A percentile compares a stretch with the other conserved stretches of the same genome.
Evolutionary conservation across 2,329 filamentous ascomycete genomes (phyloP).

Genomic region (Pseudopithomyces maydicus): DNA sequence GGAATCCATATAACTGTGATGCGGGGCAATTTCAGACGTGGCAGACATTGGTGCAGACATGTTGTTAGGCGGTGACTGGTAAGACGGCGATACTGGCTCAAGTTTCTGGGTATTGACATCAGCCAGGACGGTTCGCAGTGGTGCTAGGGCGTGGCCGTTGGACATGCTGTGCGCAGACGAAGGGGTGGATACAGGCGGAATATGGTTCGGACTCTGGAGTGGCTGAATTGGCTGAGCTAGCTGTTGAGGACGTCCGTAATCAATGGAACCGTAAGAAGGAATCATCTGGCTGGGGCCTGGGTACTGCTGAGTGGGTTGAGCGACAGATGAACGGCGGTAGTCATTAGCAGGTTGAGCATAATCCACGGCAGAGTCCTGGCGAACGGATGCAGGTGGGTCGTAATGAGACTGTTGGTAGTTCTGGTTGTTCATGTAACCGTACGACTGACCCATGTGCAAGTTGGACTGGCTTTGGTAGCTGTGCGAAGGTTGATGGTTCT

Average conservation of each 20-base stretch:
- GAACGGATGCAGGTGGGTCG: slow-evolving; percentile 39
- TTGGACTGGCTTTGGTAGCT: slow-evolving; percentile 37
- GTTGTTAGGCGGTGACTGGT: slow-evolving; percentile 41
- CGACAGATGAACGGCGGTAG: slow-evolving; percentile 48
- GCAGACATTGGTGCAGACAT: slow-evolving; percentile 41
- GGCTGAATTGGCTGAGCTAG: slow-evolving; percentile 41
- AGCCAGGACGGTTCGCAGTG: slow-evolving; percentile 48
- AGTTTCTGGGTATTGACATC: slow-evolving; percentile 39
- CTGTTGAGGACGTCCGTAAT: slow-evolving; percentile 46
- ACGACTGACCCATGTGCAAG: slow-evolving; percentile 47
- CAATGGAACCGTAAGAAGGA: slow-evolving; percentile 41
- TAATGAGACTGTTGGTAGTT: slow-evolving; percentile 47
- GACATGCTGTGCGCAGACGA: slow-evolving; percentile 31
- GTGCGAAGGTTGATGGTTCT: slow-evolving; percentile 30
- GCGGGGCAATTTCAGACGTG: slow-evolving; percentile 33
- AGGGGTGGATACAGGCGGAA: slow-evolving; percentile 33
- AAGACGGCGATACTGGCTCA: slow-evolving; percentile 53
- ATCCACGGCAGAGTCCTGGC: slow-evolving; percentile 46
- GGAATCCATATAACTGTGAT: slow-evolving; percentile 29
- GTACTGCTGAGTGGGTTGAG: slow-evolving; percentile 41
- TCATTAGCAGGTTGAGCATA: slow-evolving; percentile 43
- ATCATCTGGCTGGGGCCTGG: slow-evolving; percentile 41
- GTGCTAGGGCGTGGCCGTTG: slow-evolving; percentile 47
- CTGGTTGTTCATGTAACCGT: slow-evolving; percentile 45
- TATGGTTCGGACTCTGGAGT: slow-evolving; percentile 39